These are phyloP conservation scores for Effrenium voratum DNA, from an alignment of 73 alveolate species.

Conservation along the genomic window DNA sequence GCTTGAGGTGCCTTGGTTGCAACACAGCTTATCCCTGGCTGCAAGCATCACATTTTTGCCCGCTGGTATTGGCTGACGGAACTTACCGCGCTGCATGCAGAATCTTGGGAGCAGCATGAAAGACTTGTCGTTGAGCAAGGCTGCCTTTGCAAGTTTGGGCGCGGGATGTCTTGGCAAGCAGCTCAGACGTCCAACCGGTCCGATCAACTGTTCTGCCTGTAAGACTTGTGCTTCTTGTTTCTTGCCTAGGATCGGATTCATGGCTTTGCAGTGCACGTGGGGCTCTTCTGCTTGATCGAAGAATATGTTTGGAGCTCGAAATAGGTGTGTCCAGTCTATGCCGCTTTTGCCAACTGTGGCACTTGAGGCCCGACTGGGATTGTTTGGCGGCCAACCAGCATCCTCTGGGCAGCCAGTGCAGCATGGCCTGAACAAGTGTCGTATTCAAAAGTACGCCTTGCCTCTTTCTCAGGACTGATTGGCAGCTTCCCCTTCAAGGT, in stretches of 20 bases:
- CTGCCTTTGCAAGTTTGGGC: slow-evolving; percentile 47
- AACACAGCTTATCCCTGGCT: too few relatives aligned
- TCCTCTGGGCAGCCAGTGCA: slow-evolving; percentile 67
- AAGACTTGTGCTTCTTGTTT: neutral
- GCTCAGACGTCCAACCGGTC: neutral
- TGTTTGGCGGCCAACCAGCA: slow-evolving; percentile 69
- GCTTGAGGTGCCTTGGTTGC: neutral
- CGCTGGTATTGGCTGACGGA: neutral
- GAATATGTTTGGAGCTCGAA: slow-evolving; percentile 37
- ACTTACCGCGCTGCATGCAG: neutral
- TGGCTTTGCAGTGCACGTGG: slow-evolving; percentile 80
- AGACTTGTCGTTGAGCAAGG: too few relatives aligned
- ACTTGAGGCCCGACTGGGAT: slow-evolving; percentile 54
- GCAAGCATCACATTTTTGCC: neutral
- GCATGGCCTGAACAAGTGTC: neutral
- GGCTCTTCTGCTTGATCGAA: slow-evolving; percentile 66
- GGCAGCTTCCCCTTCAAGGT: slow-evolving; percentile 66
- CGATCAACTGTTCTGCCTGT: neutral
- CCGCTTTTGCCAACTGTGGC: neutral
- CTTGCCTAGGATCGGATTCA: slow-evolving; percentile 49
- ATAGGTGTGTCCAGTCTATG: neutral
- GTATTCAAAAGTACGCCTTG: neutral
- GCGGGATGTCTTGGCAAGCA: neutral
- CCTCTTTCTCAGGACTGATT: neutral
- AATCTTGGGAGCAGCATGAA: too few relatives aligned